Conservation (phyloP, 2,329 filamentous ascomycete species). For the Sclerotinia spermophila region DNA sequence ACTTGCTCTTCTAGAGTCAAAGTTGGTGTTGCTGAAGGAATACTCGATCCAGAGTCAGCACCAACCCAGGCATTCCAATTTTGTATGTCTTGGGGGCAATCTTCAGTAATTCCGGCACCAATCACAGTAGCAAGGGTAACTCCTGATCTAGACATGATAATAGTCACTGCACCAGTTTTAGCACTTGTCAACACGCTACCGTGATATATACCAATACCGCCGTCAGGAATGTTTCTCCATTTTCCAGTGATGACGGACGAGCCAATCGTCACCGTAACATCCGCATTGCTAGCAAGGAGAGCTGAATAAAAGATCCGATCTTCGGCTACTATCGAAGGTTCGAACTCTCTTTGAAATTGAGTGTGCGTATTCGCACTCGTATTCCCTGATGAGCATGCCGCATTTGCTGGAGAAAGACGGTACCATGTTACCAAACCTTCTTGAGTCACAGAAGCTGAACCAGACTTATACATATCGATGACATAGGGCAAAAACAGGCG, state of each 20-base stretch:
- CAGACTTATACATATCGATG: constrained; percentile 1
- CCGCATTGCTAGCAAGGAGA: background rate
- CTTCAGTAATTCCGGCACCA: background rate
- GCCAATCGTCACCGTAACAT: background rate
- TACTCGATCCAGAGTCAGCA: background rate
- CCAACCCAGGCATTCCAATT: background rate
- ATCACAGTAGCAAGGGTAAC: background rate
- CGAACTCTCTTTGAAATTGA: background rate
- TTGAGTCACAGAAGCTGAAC: background rate
- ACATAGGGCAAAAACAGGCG: constrained; percentile 21
- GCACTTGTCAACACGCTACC: background rate
- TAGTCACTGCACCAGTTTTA: background rate
- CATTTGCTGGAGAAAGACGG: background rate
- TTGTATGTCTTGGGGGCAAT: background rate
- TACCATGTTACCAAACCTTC: background rate
- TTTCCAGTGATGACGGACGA: background rate
- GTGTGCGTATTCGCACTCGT: background rate
- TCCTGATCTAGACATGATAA: background rate
- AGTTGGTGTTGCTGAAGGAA: background rate
- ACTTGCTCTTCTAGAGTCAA: background rate
- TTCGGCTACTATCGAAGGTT: background rate
- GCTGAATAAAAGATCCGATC: background rate
- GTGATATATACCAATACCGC: background rate
- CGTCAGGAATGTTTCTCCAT: background rate
- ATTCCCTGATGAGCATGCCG: background rate